Conservation (phyloP, 139 green algal species). For the Chlorella sp. region DNA sequence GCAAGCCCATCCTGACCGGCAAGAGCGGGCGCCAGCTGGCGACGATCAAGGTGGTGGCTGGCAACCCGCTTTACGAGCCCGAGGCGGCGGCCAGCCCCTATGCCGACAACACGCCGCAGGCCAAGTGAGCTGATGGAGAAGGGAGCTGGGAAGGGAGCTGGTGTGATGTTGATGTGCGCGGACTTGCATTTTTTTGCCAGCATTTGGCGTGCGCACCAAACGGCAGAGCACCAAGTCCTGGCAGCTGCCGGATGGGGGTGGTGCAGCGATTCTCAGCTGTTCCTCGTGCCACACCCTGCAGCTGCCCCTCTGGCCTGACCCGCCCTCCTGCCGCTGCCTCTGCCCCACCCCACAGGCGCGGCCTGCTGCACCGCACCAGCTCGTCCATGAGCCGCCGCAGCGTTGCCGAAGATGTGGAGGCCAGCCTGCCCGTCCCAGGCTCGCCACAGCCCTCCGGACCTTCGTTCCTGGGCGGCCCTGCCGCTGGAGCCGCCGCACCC, state of each 20-base stretch:
- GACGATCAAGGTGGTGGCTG: neutral
- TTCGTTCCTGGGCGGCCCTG: no score
- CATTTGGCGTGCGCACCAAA: no score
- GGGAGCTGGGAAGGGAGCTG: no score
- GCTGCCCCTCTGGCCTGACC: no score
- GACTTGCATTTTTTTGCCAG: no score
- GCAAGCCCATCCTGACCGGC: neutral
- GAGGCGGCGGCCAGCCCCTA: neutral
- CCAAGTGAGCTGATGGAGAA: neutral
- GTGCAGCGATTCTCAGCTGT: no score
- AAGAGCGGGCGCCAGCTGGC: neutral
- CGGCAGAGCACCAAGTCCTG: no score
- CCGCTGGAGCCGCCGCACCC: neutral
- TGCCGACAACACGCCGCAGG: neutral
- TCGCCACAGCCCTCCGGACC: neutral
- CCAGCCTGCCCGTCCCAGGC: neutral
- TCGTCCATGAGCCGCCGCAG: conserved; percentile 1
- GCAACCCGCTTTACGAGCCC: neutral
- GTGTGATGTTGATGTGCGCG: no score
- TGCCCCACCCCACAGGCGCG: neutral
- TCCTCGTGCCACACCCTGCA: no score
- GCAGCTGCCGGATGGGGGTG: no score
- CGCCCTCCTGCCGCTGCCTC: no score
- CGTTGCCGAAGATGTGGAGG: conserved; percentile 5
- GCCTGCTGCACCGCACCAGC: neutral